phyloP scores from a whole-genome alignment of 345 rosid genomes.

The Gossypium raimondii region DNA sequence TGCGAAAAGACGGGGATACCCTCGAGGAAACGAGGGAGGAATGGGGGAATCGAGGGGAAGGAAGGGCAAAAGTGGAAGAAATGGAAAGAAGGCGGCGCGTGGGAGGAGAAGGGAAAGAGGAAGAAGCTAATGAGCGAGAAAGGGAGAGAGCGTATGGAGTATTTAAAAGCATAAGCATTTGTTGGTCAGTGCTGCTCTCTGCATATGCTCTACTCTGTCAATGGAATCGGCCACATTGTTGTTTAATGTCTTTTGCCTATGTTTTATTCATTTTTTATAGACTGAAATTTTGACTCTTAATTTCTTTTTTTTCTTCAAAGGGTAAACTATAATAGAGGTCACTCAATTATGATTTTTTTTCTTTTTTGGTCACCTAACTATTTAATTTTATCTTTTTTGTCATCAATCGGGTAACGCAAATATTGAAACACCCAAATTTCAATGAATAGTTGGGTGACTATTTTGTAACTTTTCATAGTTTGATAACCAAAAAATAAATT shows the following conservation, averaged over 20 bases:
- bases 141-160: slow-evolving; percentile 13
- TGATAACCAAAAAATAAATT: too few species aligned
- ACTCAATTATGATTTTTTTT: too few species aligned
- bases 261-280: background rate
- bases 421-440: too few species aligned
- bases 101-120: slow-evolving; percentile 11
- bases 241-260: background rate
- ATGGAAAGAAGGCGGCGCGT: slow-evolving; percentile 6
- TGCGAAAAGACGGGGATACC: slow-evolving; percentile 19
- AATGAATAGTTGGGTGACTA: too few species aligned
- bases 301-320: too few species aligned
- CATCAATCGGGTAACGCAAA: too few species aligned
- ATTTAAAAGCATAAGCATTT: slow-evolving; percentile 33
- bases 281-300: background rate
- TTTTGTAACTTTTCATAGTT: too few species aligned
- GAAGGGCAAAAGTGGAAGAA: slow-evolving; percentile 10
- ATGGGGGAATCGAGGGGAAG: slow-evolving; percentile 14
- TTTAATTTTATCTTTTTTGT: too few species aligned
- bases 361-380: too few species aligned
- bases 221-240: background rate
- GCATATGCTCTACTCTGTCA: background rate
- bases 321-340: too few species aligned
- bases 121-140: slow-evolving; percentile 15
- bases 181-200: slow-evolving; percentile 1
- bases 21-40: slow-evolving; percentile 10